Evolutionary conservation across 2,329 filamentous ascomycete genomes (phyloP).

Genomic region (Claviceps capensis): DNA sequence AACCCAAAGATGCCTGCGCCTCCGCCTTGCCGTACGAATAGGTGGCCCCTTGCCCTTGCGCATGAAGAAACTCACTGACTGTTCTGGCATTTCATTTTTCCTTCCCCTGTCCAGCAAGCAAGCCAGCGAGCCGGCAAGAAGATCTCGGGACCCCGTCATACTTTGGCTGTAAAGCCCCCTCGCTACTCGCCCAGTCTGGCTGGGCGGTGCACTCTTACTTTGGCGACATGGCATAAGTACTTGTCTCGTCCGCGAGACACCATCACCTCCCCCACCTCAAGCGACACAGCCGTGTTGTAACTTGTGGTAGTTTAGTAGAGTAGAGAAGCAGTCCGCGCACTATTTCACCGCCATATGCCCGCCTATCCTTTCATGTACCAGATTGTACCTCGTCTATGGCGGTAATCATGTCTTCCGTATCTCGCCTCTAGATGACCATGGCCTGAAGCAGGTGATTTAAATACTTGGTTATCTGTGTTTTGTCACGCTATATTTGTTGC

Average conservation of each 20-base stretch:
- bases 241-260: conserved; percentile 9
- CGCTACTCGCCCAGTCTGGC: conserved; percentile 1
- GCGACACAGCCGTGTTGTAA: not conserved
- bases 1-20: conserved; percentile 3
- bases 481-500: conserved; percentile 19
- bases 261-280: conserved; percentile 3
- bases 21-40: not conserved
- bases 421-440: conserved; percentile 19
- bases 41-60: conserved; percentile 1
- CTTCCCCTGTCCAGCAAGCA: not conserved
- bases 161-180: conserved; percentile 1
- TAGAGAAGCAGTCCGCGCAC: conserved; percentile 1
- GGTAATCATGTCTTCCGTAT: conserved; percentile 14
- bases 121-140: not conserved
- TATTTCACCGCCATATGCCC: not conserved
- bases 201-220: conserved; percentile 2
- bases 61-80: not conserved
- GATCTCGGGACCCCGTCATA: not conserved
- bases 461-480: conserved; percentile 20
- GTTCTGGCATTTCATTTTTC: not conserved
- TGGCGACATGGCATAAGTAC: conserved; percentile 2
- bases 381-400: conserved; percentile 1
- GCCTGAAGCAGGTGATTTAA: conserved; percentile 22
- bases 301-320: not conserved
- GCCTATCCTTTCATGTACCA: not conserved